Evolutionary conservation across 208 protist genomes (phyloP), one percentile per base, ranked within the genome.

Genomic region (Lotmaria passim): DNA sequence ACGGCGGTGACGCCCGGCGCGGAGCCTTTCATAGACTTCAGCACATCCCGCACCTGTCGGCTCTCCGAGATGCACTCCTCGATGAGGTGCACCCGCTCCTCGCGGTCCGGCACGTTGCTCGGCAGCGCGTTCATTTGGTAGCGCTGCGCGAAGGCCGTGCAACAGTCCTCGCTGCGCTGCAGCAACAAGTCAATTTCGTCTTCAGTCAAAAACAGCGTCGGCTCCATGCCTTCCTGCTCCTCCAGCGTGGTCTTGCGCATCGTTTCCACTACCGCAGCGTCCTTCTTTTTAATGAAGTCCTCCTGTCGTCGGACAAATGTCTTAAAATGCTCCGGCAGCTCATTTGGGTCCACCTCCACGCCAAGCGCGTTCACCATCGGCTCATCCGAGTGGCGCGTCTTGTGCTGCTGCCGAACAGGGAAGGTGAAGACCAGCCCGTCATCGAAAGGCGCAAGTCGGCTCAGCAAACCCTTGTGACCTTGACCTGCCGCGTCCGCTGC

Each of bases 281-380:
- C 78, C 53, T 90, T 94, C 73, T 92, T 93, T 56, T 82, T 83
- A 28, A 96, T 23, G 65, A 96, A 96, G 71, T 96, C 89, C 21
- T 93, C 84, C 67, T 96, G 91, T 0, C 89, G 85, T 7, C 81
- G 85, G 41, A 96, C 81, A 69, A 96, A 96, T 11, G 85, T 70
- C 64, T 88, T 82, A 79, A 96, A 93, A 67, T 86, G 71, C 60
- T 79, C 74, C 21, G 89, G 81, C 57, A 94, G 53, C 66, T 93
- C 89, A 38, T 85, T 83, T 17, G 80, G 76, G 70, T 89, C 87
- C 11, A 88, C 69, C 57, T 85, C 82, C 4, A 91, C 74, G 11
- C 86, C 88, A 4, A 89, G 72, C 31, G 65, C 81, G 68, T 95
- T 93, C 19, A 90, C 75, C 39, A 85, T 68, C 28, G 78, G 62